Base-by-base conservation (phyloP, 345 rosid genomes). In the Cardamine chenopodiifolia region DNA sequence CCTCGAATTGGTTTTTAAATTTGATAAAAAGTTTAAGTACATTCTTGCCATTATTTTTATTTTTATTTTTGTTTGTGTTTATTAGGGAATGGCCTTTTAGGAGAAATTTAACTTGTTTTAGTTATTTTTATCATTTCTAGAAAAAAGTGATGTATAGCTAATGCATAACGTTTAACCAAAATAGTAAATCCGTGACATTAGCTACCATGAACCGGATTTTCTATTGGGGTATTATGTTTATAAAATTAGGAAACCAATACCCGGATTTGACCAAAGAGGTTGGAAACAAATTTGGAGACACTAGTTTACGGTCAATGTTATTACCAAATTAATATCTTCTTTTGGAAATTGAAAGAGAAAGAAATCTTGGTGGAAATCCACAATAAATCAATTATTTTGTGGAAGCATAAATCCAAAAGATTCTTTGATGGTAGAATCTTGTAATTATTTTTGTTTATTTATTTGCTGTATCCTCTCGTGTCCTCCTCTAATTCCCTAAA, bases 331-430 rank as follows among this genome's bases (percentile, higher is more conserved):
- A 35, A 25, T 50, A 68, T 60, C 63, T 68, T 28, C 62, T 60
- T 37, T 39, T 29, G 18, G 69, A 40, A 59, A 74, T 10, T 45
- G 52, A 35, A 23, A 57, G 66, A 29, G 44, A 75, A 61, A 52
- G n/a, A 68, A 42, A 62, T 76, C 10, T 53, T 69, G 64, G 79
- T 76, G 74, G 74, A 68, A 53, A 76, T 76, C 74, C 73, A 76
- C 74, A 54, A 40, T 19, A 53, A 61, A 17, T 75, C 79, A 68
- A 60, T 60, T 75, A 26, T 37, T 29, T 61, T 68, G 79, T 75
- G 79, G 70, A 68, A 40, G 58, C 79, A 75, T 76, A 53, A 76
- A 62, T 61, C 42, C 6, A 75, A 60, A 68, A 60, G 69, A 75
- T 75, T 69, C 65, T 53, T 69, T 50, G 8, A 15, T 67, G 47